A percentile compares a stretch with the other conserved stretches of the same genome.
Conservation (phyloP, 768 basidiomycete species). For the Zangia roseola region DNA sequence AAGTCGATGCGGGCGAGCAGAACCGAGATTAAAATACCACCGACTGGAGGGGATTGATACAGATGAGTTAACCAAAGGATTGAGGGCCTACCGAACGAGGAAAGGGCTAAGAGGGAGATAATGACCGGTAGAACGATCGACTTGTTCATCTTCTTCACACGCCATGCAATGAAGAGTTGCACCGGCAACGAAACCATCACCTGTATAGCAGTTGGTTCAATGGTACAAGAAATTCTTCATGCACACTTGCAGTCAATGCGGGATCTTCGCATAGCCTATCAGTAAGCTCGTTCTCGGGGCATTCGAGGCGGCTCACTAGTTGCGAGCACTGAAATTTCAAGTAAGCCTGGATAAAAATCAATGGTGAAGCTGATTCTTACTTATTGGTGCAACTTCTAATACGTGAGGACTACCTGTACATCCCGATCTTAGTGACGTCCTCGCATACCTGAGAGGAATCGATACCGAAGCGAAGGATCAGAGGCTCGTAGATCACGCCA, state of each 20-base stretch:
- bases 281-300: neutral
- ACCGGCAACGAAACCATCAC: slow-evolving; percentile 35
- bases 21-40: slow-evolving; percentile 34
- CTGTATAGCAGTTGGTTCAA: slow-evolving; percentile 21
- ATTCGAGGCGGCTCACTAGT: slow-evolving; percentile 6
- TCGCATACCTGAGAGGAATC: too few species aligned
- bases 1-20: slow-evolving; percentile 27
- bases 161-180: slow-evolving; percentile 42
- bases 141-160: slow-evolving; percentile 36
- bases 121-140: slow-evolving; percentile 26
- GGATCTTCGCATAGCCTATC: slow-evolving; percentile 35
- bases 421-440: neutral
- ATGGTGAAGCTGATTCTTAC: neutral
- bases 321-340: slow-evolving; percentile 8
- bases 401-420: slow-evolving; percentile 21
- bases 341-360: slow-evolving; percentile 18
- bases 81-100: slow-evolving; percentile 9
- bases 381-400: neutral
- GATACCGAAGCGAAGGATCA: slow-evolving; percentile 46
- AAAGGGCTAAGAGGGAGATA: slow-evolving; percentile 16
- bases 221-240: neutral
- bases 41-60: slow-evolving; percentile 22
- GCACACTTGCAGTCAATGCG: slow-evolving; percentile 37
- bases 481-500: slow-evolving; percentile 45
- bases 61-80: too few species aligned